Conservation (phyloP, 2,329 filamentous ascomycete genomes). For the Chaetomiaceae sp. region DNA sequence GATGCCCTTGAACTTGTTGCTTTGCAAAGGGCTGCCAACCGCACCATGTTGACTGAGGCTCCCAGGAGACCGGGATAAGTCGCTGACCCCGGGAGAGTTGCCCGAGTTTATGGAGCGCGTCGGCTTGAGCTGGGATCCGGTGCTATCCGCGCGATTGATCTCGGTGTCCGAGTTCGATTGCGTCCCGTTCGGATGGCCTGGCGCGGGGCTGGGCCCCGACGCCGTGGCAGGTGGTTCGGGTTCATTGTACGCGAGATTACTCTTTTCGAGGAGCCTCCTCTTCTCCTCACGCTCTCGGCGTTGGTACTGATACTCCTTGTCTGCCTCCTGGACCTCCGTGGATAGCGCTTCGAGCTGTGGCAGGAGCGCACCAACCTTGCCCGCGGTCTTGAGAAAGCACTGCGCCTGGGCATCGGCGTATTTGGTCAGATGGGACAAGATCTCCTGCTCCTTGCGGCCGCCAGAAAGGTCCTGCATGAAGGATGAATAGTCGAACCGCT, state of each 20-base stretch:
- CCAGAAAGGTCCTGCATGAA: slow-evolving; percentile 99
- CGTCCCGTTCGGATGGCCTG: slow-evolving; percentile 20
- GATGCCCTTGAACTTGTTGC: slow-evolving; percentile 78
- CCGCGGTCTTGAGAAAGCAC: slow-evolving; percentile 75
- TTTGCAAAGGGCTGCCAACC: slow-evolving; percentile 48
- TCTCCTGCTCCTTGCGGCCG: slow-evolving; percentile 96
- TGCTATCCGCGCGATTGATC: slow-evolving; percentile 69
- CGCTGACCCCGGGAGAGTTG: slow-evolving; percentile 33
- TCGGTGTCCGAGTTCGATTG: slow-evolving; percentile 60
- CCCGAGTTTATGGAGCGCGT: slow-evolving; percentile 38
- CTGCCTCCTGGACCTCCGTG: slow-evolving; percentile 82
- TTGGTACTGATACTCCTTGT: slow-evolving; percentile 96
- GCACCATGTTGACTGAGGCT: slow-evolving; percentile 41
- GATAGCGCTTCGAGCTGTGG: slow-evolving; percentile 87
- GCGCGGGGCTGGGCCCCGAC: slow-evolving; percentile 31
- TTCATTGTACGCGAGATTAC: slow-evolving; percentile 67
- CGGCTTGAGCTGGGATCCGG: slow-evolving; percentile 59
- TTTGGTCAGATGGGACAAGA: slow-evolving; percentile 87
- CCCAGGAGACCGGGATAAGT: slow-evolving; percentile 55
- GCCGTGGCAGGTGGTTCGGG: slow-evolving; percentile 51
- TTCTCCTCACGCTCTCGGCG: slow-evolving; percentile 95
- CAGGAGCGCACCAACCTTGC: slow-evolving; percentile 79
- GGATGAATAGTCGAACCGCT: slow-evolving; percentile 96
- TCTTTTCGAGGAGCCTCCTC: slow-evolving; percentile 82
- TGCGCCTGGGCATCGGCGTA: slow-evolving; percentile 84